Evolutionary conservation across 805 yeast species (phyloP), one percentile per base, ranked within the genome.

Genomic region (Wickerhamomyces kurtzmanii): DNA sequence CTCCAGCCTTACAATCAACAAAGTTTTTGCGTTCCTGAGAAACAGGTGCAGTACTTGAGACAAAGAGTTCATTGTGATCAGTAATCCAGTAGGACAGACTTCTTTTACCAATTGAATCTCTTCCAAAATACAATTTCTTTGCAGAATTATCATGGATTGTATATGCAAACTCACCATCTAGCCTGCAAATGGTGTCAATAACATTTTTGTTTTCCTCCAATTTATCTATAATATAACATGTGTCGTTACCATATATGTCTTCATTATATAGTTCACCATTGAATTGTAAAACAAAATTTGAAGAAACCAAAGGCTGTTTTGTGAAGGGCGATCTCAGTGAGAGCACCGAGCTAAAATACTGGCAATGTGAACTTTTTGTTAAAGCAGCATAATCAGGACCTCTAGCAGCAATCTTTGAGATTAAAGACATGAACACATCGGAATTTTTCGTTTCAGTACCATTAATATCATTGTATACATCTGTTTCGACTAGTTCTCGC

Each of bases 181-280:
- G 40, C 2, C 27, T 29, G 6, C 54, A 45, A 2, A 84, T 45
- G 0, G 71, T 54, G 3, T 51, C 36, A 1, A 57, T 26, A 3
- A 78, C 51, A 14, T 71, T 64, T 2, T 36, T 32, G 11, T 28
- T 17, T 6, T 30, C 30, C 9, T 38, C 28, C 17, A 81, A 45
- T 17, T 42, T 41, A 1, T 57, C 42, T 26, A 59, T 55, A 5
- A 84, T 52, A 37, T 50, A 79, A 4, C 49, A 58, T 0, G 93
- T 75, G 50, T 87, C 96, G 47, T 82, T 82, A 1, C 59, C 53
- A 0, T 40, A 38, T 14, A 79, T 65, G 20, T 66, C 78, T 2
- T 49, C 39, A 37, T 77, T 77, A 50, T 91, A 91, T 8, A 91
- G 53, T 43, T 91, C 96, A 0, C 98, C 99, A 49, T 93, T 91